A percentile compares a stretch with the other conserved stretches of the same genome.
phyloP scores from a whole-genome alignment of 768 basidiomycete genomes.

The Hebeloma cylindrosporum region DNA sequence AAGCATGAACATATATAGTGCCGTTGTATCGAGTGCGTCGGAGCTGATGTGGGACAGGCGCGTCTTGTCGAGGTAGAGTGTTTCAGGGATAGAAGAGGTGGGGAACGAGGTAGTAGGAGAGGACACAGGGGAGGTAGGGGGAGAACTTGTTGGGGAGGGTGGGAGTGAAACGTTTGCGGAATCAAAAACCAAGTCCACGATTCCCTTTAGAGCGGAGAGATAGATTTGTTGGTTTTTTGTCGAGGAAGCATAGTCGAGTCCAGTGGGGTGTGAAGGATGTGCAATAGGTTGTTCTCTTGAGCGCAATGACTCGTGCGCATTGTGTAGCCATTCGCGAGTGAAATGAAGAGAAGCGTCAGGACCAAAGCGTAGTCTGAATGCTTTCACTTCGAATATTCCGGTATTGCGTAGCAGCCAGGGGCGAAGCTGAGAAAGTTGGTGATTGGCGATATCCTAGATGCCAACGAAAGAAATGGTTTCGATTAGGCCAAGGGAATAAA shows the following conservation, averaged over 20 bases:
- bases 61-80: slow-evolving; percentile 74
- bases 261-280: slow-evolving; percentile 44
- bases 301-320: slow-evolving; percentile 49
- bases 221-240: slow-evolving; percentile 56
- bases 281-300: slow-evolving; percentile 38
- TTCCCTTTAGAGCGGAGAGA: slow-evolving; percentile 54
- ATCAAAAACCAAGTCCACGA: slow-evolving; percentile 66
- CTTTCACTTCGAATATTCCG: slow-evolving; percentile 75
- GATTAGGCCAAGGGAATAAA: slow-evolving; percentile 9
- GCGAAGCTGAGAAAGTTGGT: slow-evolving; percentile 89
- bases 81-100: slow-evolving; percentile 58
- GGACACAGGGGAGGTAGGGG: slow-evolving; percentile 22
- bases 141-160: slow-evolving; percentile 26
- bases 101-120: slow-evolving; percentile 29
- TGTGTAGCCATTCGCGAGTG: slow-evolving; percentile 66
- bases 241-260: slow-evolving; percentile 43
- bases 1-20: slow-evolving; percentile 78
- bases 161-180: slow-evolving; percentile 39
- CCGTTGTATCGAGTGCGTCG: slow-evolving; percentile 74
- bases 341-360: slow-evolving; percentile 44
- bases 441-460: slow-evolving; percentile 89
- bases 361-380: slow-evolving; percentile 63
- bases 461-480: slow-evolving; percentile 13
- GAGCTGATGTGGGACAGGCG: slow-evolving; percentile 65
- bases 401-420: slow-evolving; percentile 85